Conservation (phyloP, 306 rosid genomes). For the Calophaca sinica region DNA sequence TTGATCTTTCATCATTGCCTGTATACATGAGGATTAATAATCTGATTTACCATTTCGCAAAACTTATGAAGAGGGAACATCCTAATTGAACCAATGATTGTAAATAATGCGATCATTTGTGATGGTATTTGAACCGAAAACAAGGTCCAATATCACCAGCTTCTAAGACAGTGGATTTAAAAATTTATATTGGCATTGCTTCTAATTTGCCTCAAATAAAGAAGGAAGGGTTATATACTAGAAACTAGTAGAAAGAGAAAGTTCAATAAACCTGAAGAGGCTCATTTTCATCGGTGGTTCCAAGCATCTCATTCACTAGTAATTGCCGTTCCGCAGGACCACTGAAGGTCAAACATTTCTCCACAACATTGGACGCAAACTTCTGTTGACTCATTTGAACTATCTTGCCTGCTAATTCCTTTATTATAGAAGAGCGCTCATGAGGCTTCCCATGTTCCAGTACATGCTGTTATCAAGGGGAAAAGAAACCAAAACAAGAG, state of each 20-base stretch:
- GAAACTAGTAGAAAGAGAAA: conserved; percentile 36
- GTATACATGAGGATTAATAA: not conserved
- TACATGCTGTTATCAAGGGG: conserved; percentile 62
- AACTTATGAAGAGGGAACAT: not conserved
- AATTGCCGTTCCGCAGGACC: conserved; percentile 86
- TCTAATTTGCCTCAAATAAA: not conserved
- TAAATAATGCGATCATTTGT: not conserved
- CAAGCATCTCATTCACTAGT: conserved; percentile 94
- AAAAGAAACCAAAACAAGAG: conserved; percentile 2
- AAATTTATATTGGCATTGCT: too few species aligned
- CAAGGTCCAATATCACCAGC: not conserved
- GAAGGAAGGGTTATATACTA: not conserved
- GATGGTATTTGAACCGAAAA: not conserved
- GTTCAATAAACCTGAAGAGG: conserved; percentile 71
- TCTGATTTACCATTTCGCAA: not conserved
- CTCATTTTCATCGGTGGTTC: conserved; percentile 94
- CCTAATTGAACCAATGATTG: not conserved
- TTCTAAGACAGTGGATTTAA: not conserved
- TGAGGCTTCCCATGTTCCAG: conserved; percentile 93
- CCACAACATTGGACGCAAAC: conserved; percentile 48
- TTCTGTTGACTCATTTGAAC: conserved; percentile 54
- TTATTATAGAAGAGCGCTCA: conserved; percentile 86
- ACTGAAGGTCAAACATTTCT: conserved; percentile 87
- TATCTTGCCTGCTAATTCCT: conserved; percentile 87
- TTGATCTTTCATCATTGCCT: conserved; percentile 82